Conservation (phyloP, 371 early-diverging fungal species). For the Nosema muscidifuracis region DNA sequence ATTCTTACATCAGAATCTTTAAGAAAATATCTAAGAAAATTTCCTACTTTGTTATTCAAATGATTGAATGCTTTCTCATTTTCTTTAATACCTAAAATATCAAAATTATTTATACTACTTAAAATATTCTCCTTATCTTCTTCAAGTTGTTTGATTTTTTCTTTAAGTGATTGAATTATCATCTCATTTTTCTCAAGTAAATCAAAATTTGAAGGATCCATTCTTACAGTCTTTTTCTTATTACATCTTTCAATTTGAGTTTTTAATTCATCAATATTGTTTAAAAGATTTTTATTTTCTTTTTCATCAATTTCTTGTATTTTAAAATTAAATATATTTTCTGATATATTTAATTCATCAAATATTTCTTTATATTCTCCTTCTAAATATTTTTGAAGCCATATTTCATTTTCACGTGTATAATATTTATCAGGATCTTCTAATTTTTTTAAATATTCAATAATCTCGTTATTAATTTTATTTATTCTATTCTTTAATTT, state of each 20-base stretch:
- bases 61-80: conserved; percentile 62
- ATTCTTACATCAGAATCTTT: conserved; percentile 47
- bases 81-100: conserved; percentile 43
- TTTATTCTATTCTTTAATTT: conserved; percentile 20
- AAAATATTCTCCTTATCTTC: conserved; percentile 59
- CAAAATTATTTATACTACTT: conserved; percentile 48
- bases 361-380: not conserved
- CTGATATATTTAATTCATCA: not conserved
- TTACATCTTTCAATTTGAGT: not conserved
- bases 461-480: conserved; percentile 65
- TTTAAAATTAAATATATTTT: not conserved
- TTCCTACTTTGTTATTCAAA: conserved; percentile 58
- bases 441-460: conserved; percentile 65
- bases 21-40: conserved; percentile 55
- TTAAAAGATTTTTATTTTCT: conserved; percentile 7
- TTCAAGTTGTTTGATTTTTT: conserved; percentile 60
- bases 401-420: not conserved
- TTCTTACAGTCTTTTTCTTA: conserved; percentile 21
- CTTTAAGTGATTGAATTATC: conserved; percentile 49
- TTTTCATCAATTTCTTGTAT: not conserved
- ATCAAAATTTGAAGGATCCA: conserved; percentile 63
- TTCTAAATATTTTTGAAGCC: not conserved
- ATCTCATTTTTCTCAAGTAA: conserved; percentile 61
- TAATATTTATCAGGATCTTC: too few relatives aligned
- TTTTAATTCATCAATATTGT: not conserved